These are phyloP conservation scores for Microsporum audouinii DNA, from an alignment of 2,329 filamentous ascomycete species.

Conservation along the genomic window DNA sequence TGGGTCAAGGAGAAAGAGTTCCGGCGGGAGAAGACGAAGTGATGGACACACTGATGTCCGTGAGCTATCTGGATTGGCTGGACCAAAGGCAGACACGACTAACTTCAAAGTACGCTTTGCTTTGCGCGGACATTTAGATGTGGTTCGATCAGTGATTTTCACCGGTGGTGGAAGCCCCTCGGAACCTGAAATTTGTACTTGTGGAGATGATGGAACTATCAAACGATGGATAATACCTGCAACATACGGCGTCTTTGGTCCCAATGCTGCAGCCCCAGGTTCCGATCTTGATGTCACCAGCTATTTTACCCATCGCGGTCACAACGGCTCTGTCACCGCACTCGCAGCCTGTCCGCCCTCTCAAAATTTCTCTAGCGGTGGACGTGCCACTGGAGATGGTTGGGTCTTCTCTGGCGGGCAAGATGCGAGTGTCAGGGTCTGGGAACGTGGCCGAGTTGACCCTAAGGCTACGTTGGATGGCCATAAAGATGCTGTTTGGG, in stretches of 20 bases:
- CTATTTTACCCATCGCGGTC: slow-evolving; percentile 90
- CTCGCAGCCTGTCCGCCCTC: slow-evolving; percentile 78
- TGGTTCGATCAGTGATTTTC: slow-evolving; percentile 89
- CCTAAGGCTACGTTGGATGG: slow-evolving; percentile 90
- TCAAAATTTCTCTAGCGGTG: slow-evolving; percentile 79
- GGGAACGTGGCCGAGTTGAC: slow-evolving; percentile 89
- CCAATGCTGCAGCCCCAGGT: slow-evolving; percentile 43
- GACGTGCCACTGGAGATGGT: slow-evolving; percentile 77
- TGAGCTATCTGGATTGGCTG: slow-evolving; percentile 30
- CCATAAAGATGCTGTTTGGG: slow-evolving; percentile 93
- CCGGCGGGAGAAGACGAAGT: slow-evolving; percentile 56
- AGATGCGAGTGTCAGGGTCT: slow-evolving; percentile 83
- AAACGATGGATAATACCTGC: slow-evolving; percentile 93
- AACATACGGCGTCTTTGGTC: slow-evolving; percentile 52
- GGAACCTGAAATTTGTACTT: slow-evolving; percentile 93
- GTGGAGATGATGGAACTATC: slow-evolving; percentile 87
- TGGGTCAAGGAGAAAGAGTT: slow-evolving; percentile 64
- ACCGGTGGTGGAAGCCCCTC: slow-evolving; percentile 90
- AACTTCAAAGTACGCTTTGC: slow-evolving; percentile 91
- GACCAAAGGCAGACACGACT: slow-evolving; percentile 52
- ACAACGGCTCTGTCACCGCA: slow-evolving; percentile 78
- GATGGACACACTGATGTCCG: slow-evolving; percentile 54
- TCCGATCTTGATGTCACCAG: slow-evolving; percentile 83
- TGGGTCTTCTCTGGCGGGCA: slow-evolving; percentile 98
- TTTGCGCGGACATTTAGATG: slow-evolving; percentile 81